Evolutionary conservation across 148 eudicot genomes (phyloP), one percentile per base, ranked within the genome.

Genomic region (Pouteria glomerata): DNA sequence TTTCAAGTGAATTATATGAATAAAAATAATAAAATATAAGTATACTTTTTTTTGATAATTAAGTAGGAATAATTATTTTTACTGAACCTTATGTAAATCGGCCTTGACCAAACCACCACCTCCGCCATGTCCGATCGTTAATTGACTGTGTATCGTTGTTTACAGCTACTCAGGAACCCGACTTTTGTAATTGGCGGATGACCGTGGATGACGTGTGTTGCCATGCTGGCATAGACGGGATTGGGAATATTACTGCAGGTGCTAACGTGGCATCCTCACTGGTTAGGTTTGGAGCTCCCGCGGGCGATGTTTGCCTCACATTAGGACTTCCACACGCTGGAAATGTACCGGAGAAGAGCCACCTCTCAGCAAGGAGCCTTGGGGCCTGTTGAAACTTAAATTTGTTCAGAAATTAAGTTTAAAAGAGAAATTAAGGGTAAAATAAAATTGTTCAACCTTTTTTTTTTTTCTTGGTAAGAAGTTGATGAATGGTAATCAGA

Each of bases 271-370:
- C n/a, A n/a, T 47, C 73, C 48, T 52, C 61, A 0, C 73, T 57
- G 37, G 53, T 41, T 13, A 71, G 66, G 74, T 26, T 71, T 3
- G 74, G 74, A 14, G 45, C 57, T 0, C 13, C 44, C 13, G 31
- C 70, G 13, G 79, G 79, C 12, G 83, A 76, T 31, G 83, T 80
- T 45, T 80, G 80, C 13, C 80, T 80, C 6, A 76, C 83, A 0
- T 56, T 80, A 31, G 80, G 83, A 31, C 80, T 80, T 1, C 16
- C 60, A 30, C 76, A 72, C 41, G 62, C 80, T 2, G 79, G 66
- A 34, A 80, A 72, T 71, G 69, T 62, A 48, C 39, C 73, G 4
- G 74, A 61, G 42, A 72, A 52, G 47, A 62, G 56, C 30, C 73
- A 72, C 2, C 47, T 72, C 26, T 76, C 74, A 0, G 11, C 72